These are phyloP conservation scores for Haplosporangium gracile DNA, from an alignment of 192 early-diverging fungal species.

Conservation along the genomic window DNA sequence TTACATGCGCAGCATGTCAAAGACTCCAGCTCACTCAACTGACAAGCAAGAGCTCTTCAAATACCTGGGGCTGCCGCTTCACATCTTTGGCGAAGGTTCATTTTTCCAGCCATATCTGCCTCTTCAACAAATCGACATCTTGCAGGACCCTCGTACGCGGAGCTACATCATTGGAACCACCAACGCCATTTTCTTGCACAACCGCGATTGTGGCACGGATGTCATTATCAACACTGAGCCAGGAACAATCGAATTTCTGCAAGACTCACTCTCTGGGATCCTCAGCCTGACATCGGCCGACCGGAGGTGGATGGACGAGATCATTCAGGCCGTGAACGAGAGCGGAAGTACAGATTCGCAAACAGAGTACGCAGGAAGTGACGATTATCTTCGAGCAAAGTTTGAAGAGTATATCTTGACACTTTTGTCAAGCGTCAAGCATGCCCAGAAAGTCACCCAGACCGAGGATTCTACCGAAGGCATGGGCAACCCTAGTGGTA, in stretches of 20 bases:
- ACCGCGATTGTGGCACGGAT: slow-evolving; percentile 78
- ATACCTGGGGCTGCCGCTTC: slow-evolving; percentile 72
- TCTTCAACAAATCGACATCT: slow-evolving; percentile 85
- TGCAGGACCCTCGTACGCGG: slow-evolving; percentile 72
- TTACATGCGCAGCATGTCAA: slow-evolving; percentile 56
- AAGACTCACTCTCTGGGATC: slow-evolving; percentile 67
- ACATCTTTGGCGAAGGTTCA: slow-evolving; percentile 72
- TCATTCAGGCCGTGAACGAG: slow-evolving; percentile 72
- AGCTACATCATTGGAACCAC: slow-evolving; percentile 84
- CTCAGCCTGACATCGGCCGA: slow-evolving; percentile 77
- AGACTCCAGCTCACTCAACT: slow-evolving; percentile 52
- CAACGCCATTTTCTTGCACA: slow-evolving; percentile 84
- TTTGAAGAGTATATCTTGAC: slow-evolving; percentile 83
- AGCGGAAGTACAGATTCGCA: slow-evolving; percentile 71
- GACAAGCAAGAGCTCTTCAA: slow-evolving; percentile 60
- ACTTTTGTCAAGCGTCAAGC: slow-evolving; percentile 75
- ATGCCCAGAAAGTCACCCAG: slow-evolving; percentile 58
- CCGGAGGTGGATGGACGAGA: slow-evolving; percentile 84
- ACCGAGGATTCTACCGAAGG: slow-evolving; percentile 36
- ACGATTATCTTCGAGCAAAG: slow-evolving; percentile 80
- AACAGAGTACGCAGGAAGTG: slow-evolving; percentile 80
- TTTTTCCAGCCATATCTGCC: slow-evolving; percentile 90
- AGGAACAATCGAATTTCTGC: slow-evolving; percentile 78
- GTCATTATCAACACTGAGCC: slow-evolving; percentile 81
- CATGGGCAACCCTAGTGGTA: slow-evolving; percentile 40